Base-by-base conservation (phyloP, 495 filamentous ascomycete genomes). In the Lasiosphaeris hirsuta region DNA sequence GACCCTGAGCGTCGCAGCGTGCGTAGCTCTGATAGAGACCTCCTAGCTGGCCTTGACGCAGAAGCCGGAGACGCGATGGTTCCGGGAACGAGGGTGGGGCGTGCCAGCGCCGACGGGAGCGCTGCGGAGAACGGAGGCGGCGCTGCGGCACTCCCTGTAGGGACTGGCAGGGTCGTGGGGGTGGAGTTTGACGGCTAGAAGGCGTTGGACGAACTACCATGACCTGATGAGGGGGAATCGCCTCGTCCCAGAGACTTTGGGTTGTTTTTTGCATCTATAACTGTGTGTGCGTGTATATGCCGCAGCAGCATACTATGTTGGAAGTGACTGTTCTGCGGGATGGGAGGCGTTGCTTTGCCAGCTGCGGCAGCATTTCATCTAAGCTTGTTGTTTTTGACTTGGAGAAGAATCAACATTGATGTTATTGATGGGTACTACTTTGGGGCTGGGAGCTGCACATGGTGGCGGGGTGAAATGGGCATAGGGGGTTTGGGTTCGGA, bases 21-120 rank as follows among this genome's bases (percentile, higher is more conserved):
- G 42, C 76, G 82, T 14, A 88, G 85, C n/a, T 82, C 82, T 40
- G 89, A 93, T 67, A 69, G 86, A 49, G 90, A 94, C 72, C 66
- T 96, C 10, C 74, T 96, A 1, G 86, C 89, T 60, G 90, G 90
- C 3, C 88, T 85, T 11, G 90, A 94, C 69, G 88, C 88, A 6
- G 84, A 84, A 62, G 86, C 79, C 2, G 73, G 74, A 33, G 69
- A 70, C 39, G 51, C 57, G 7, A 64, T 43, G 14, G 54, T 47
- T 30, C 13, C 30, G 34, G 53, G 30, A 51, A 19, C 47, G 49
- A 52, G n/a, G 17, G 19, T 33, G 14, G 43, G 42, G 11, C 37
- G 55, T 18, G 50, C 10, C 34, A 59, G 58, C 30, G 55, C 17
- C 56, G 65, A 54, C 36, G 50, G 58, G 54, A 56, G 63, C 38